Percentiles rank a stretch among this genome's conserved stretches.
Evolutionary conservation across 2,329 filamentous ascomycete genomes (phyloP).

Genomic region (Colletotrichum sp.): DNA sequence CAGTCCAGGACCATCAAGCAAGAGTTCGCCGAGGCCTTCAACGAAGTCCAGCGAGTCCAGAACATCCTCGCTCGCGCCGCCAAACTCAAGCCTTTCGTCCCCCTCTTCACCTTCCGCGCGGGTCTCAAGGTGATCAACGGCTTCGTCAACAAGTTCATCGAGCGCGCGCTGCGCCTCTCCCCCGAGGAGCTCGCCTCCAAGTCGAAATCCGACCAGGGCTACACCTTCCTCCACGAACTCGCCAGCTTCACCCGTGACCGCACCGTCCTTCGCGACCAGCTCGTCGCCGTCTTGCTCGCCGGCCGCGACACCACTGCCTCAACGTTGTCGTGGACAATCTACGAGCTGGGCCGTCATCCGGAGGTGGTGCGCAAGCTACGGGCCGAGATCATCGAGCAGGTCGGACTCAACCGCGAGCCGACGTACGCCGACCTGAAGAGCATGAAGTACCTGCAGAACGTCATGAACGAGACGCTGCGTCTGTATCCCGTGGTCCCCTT

Average conservation of each 20-base stretch:
- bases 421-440: slow-evolving; percentile 84
- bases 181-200: slow-evolving; percentile 76
- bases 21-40: slow-evolving; percentile 82
- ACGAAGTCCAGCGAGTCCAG: slow-evolving; percentile 78
- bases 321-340: slow-evolving; percentile 81
- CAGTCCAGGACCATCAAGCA: slow-evolving; percentile 57
- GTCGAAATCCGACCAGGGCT: slow-evolving; percentile 72
- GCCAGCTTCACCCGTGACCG: slow-evolving; percentile 78
- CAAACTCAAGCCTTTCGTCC: slow-evolving; percentile 66
- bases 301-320: slow-evolving; percentile 87
- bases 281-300: slow-evolving; percentile 82
- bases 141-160: slow-evolving; percentile 81
- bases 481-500: slow-evolving; percentile 81
- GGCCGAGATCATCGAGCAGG: slow-evolving; percentile 69
- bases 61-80: slow-evolving; percentile 69
- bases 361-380: slow-evolving; percentile 72
- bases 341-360: slow-evolving; percentile 79
- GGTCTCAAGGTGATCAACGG: slow-evolving; percentile 73
- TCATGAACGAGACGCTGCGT: slow-evolving; percentile 79
- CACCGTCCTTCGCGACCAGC: slow-evolving; percentile 80
- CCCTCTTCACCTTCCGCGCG: slow-evolving; percentile 66
- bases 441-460: slow-evolving; percentile 81
- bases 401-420: slow-evolving; percentile 68
- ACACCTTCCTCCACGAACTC: slow-evolving; percentile 88
- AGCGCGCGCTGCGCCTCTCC: slow-evolving; percentile 71